These are phyloP conservation scores for Leishmania gerbilli DNA, from an alignment of 208 protist species.

Conservation along the genomic window DNA sequence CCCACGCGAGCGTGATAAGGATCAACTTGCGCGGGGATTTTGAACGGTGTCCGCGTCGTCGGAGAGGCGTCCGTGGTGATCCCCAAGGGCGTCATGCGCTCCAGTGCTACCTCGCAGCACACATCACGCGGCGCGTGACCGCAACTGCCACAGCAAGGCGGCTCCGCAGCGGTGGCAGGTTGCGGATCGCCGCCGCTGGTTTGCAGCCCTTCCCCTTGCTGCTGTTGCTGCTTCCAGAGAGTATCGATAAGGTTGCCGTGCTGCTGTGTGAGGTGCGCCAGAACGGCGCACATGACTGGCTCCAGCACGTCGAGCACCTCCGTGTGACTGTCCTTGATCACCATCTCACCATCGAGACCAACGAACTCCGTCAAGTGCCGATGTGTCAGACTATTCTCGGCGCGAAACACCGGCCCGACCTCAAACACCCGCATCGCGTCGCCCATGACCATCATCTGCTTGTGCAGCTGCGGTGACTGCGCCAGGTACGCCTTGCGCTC, in stretches of 20 bases:
- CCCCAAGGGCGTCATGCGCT: conserved; percentile 3
- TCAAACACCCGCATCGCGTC: conserved; percentile 95
- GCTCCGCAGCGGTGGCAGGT: not conserved
- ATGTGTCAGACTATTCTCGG: conserved; percentile 98
- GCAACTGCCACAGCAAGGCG: not conserved
- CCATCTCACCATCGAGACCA: conserved; percentile 99
- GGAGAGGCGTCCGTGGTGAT: conserved; percentile 1
- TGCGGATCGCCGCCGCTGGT: not conserved
- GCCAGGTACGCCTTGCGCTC: conserved; percentile 92
- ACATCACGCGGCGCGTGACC: conserved; percentile 11
- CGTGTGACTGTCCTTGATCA: conserved; percentile 96
- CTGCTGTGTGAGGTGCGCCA: conserved; percentile 74
- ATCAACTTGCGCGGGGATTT: not conserved
- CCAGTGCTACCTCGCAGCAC: conserved; percentile 25
- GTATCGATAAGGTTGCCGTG: conserved; percentile 14
- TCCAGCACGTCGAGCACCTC: conserved; percentile 97
- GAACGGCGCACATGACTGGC: conserved; percentile 93
- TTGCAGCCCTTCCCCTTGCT: not conserved
- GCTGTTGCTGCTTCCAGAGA: conserved; percentile 18
- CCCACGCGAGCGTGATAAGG: conserved; percentile 20
- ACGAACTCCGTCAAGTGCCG: conserved; percentile 99
- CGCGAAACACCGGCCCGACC: conserved; percentile 97
- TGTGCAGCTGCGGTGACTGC: conserved; percentile 99
- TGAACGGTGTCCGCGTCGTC: not conserved
- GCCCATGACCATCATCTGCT: conserved; percentile 98